Conservation (phyloP, 805 yeast genomes). For the Deakozyma indianensis region DNA sequence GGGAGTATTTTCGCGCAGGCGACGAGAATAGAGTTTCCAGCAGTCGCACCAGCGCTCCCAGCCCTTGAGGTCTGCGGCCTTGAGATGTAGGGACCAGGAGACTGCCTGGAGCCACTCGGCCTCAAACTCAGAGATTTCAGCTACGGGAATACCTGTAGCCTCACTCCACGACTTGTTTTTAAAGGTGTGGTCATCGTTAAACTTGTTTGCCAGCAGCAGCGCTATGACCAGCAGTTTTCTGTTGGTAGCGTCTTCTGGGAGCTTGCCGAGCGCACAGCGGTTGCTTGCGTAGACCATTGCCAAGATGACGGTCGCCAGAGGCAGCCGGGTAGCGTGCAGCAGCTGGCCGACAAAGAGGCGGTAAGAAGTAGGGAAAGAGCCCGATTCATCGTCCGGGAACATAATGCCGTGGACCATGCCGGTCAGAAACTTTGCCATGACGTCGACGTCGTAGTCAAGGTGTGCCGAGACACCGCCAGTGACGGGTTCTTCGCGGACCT, state of each 20-base stretch:
- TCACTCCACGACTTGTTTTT: slow-evolving; percentile 92
- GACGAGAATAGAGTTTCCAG: slow-evolving; percentile 10
- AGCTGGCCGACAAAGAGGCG: slow-evolving; percentile 44
- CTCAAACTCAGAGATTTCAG: slow-evolving; percentile 51
- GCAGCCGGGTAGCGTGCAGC: slow-evolving; percentile 74
- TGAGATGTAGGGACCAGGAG: slow-evolving; percentile 42
- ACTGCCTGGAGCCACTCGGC: slow-evolving; percentile 49
- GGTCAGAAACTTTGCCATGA: slow-evolving; percentile 69
- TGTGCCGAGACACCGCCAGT: slow-evolving; percentile 67
- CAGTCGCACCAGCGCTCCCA: slow-evolving; percentile 23
- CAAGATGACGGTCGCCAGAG: slow-evolving; percentile 65
- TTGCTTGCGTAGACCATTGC: slow-evolving; percentile 69
- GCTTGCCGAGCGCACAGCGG: slow-evolving; percentile 30
- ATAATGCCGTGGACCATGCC: slow-evolving; percentile 50
- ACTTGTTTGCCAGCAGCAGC: slow-evolving; percentile 77
- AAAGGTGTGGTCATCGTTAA: slow-evolving; percentile 92
- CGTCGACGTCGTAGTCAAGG: slow-evolving; percentile 63
- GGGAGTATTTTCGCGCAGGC: neutral
- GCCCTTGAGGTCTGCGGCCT: slow-evolving; percentile 17
- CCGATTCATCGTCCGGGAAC: slow-evolving; percentile 16
- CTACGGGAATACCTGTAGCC: slow-evolving; percentile 70
- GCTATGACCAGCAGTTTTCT: slow-evolving; percentile 40
- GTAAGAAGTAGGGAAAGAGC: slow-evolving; percentile 29
- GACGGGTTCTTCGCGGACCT: slow-evolving; percentile 8
- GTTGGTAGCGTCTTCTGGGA: slow-evolving; percentile 16